phyloP scores from a whole-genome alignment of 768 basidiomycete species.

The Lyophyllum shimeji region DNA sequence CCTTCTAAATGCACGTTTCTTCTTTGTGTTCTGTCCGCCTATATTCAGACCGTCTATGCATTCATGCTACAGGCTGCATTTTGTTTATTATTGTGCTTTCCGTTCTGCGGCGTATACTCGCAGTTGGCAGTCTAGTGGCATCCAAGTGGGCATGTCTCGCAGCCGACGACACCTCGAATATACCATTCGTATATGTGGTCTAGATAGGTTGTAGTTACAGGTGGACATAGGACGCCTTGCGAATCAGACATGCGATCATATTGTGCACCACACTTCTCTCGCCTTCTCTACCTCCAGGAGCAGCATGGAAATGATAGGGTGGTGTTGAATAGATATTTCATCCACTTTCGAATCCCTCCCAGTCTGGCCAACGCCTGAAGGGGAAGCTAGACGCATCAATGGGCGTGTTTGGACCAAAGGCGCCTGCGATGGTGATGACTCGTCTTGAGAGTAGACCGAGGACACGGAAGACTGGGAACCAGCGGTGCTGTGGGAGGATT shows the following conservation, averaged over 20 bases:
- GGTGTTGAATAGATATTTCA: conserved; percentile 16
- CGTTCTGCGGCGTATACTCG: neutral
- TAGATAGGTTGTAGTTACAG: conserved; percentile 4
- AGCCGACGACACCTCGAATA: neutral
- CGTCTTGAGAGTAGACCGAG: conserved; percentile 23
- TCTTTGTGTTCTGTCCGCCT: neutral
- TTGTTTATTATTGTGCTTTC: conserved; percentile 11
- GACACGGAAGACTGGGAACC: conserved; percentile 19
- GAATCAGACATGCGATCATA: neutral
- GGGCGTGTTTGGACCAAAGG: neutral
- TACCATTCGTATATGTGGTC: neutral
- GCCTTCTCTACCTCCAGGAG: conserved; percentile 33
- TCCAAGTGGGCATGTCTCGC: neutral
- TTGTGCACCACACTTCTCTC: conserved; percentile 29
- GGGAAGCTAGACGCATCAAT: conserved; percentile 4
- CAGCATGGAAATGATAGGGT: conserved; percentile 31
- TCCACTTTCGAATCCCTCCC: neutral
- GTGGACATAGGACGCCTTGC: neutral
- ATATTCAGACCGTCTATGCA: neutral
- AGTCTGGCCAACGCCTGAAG: conserved; percentile 9
- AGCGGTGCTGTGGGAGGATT: neutral
- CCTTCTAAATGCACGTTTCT: conserved; percentile 38
- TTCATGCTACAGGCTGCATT: conserved; percentile 1
- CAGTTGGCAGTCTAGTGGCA: neutral
- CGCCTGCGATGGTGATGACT: neutral